These are phyloP conservation scores for Phialophora chinensis DNA, from an alignment of 2,329 filamentous ascomycete genomes.

Conservation along the genomic window DNA sequence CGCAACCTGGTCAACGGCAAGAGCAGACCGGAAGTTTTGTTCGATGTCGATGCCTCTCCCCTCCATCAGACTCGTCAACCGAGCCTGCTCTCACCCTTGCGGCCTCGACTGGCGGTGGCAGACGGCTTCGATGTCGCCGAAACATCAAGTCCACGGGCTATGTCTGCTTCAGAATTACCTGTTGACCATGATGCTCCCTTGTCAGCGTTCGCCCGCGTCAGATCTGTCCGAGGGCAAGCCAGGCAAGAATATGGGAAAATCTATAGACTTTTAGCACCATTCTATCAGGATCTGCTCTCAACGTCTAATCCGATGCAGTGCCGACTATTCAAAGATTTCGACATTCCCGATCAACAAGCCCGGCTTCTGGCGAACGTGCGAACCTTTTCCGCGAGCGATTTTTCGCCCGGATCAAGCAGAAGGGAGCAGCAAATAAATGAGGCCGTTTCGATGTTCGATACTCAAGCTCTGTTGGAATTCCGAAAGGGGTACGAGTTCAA, in stretches of 20 bases:
- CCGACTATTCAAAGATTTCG: constrained; percentile 82
- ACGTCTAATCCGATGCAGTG: constrained; percentile 71
- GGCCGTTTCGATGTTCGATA: constrained; percentile 86
- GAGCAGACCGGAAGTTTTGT: constrained; percentile 37
- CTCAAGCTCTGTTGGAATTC: constrained; percentile 87
- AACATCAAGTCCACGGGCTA: constrained; percentile 53
- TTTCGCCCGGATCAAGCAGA: constrained; percentile 72
- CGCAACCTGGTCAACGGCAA: constrained; percentile 38
- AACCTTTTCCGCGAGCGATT: constrained; percentile 80
- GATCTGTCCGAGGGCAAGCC: constrained; percentile 82
- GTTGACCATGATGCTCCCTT: constrained; percentile 70
- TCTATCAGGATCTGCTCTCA: constrained; percentile 80
- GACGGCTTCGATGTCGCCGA: constrained; percentile 84
- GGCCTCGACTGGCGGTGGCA: constrained; percentile 48
- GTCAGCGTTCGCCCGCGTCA: constrained; percentile 70
- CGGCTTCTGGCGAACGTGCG: constrained; percentile 83
- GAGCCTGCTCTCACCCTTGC: constrained; percentile 26
- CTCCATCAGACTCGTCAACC: constrained; percentile 22
- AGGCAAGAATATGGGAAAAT: constrained; percentile 89
- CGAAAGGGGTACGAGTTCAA: constrained; percentile 87
- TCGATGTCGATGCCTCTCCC: constrained; percentile 32
- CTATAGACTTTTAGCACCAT: constrained; percentile 84
- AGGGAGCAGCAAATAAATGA: constrained; percentile 74
- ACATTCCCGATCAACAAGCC: constrained; percentile 87
- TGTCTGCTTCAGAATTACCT: constrained; percentile 40